Base-by-base conservation (phyloP, 208 protist species). In the Trypanosoma cruzi region DNA sequence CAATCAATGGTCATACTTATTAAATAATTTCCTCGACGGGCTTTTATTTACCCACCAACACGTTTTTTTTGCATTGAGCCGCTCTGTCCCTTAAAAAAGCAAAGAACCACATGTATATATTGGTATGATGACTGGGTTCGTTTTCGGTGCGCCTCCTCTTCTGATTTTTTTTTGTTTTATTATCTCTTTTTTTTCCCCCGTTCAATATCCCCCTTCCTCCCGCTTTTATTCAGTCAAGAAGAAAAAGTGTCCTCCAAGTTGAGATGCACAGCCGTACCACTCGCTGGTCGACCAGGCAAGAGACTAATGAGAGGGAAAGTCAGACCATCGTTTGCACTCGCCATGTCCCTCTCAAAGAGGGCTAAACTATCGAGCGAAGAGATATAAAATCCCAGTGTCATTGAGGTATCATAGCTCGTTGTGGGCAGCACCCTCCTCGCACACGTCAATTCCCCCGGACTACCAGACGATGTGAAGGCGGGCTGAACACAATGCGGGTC, bases 401-500 rank as follows among this genome's bases (percentile, higher is more conserved):
- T 89, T 68, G 79, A 88, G 31, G 86, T 71, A 50, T 83, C 74
- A 20, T 77, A 68, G 18, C 56, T 48, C 1, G 42, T 64, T 16
- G 52, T 28, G 16, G 48, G 44, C 16, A 79, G 13, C 53, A 42
- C 44, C 20, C 37, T 11, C 24, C 62, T 31, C 29, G 14, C 40
- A 28, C 63, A 29, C 37, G 50, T 57, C 26, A 69, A 28, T 16
- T 34, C 31, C 20, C 81, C 79, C n/a, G 31, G 26, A 8, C 55
- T 80, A 44, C 73, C 79, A 37, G 73, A 44, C 31, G 70, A 81
- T 4, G 58, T 77, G 52, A 87, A 92, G 4, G 86, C 90, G 1
- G 53, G 66, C 67, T 95, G 82, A 0, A 90, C 64, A 67, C 82
- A 90, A 62, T 95, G 90, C 20, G 90, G 90, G 67, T 95, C 87